Evolutionary conservation across 768 basidiomycete species (phyloP), one percentile per base, ranked within the genome.

Genomic region (Amanita muscaria): DNA sequence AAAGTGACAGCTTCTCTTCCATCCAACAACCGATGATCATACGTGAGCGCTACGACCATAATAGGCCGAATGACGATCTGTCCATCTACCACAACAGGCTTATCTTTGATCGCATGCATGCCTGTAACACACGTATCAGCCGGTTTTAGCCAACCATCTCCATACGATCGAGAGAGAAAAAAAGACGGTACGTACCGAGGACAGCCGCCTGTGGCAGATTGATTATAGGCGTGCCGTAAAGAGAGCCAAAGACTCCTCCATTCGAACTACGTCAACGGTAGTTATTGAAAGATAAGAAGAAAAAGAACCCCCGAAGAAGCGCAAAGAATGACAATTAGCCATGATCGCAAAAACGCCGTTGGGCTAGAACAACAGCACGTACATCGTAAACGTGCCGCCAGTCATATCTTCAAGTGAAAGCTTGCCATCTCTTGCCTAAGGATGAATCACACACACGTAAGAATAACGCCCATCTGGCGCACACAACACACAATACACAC

Each of bases 321-420:
- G n/a, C n/a, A n/a, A n/a, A n/a, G n/a, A n/a, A n/a, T n/a, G n/a
- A n/a, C n/a, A n/a, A n/a, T n/a, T n/a, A n/a, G n/a, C n/a, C n/a
- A n/a, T n/a, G n/a, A n/a, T 43, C 12, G 31, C 9, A 29, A 21
- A 34, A 11, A 8, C 23, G 22, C 18, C 9, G 14, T 15, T 3
- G 9, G 14, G 27, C 9, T 16, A 46, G 37, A 37, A 22, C 8
- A 7, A 15, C 19, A 3, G 15, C 18, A 68, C 84, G 51, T 53
- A 91, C 90, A 97, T 97, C 52, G 94, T 98, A 75, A 99, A 97
- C n/a, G 90, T 83, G 39, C 94, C 94, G 39, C 94, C 94, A 25
- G 91, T 75, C 94, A 97, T 97, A 63, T 99, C 94, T 63, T 97
- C 96, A 42, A 98, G 74, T n/a, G 85, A 83, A 42, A 98, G 76